Conservation (phyloP, 192 early-diverging fungal species). For the Backusella westeae region DNA sequence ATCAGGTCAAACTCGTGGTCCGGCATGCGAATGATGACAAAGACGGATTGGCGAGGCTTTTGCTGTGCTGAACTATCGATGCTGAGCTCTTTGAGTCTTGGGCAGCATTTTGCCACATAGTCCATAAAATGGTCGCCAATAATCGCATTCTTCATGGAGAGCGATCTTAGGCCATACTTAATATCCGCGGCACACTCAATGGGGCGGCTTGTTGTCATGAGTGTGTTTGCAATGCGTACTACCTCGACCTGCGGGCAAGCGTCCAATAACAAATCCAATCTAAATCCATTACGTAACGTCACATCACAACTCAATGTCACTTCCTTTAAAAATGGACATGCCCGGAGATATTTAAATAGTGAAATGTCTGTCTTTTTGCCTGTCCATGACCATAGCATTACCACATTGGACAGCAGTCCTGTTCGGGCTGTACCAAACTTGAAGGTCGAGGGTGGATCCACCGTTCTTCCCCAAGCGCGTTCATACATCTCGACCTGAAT, state of each 20-base stretch:
- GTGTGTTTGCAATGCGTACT: background rate
- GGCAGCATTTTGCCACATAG: background rate
- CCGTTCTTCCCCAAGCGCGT: background rate
- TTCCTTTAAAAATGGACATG: background rate
- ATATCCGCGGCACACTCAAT: background rate
- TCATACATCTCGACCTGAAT: background rate
- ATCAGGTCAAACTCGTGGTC: slow-evolving; percentile 2
- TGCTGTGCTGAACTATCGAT: background rate
- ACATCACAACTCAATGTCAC: slow-evolving; percentile 1
- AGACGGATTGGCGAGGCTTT: background rate
- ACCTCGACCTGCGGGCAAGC: background rate
- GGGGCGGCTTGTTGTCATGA: background rate
- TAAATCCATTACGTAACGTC: background rate
- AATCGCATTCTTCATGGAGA: background rate
- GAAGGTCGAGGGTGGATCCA: background rate
- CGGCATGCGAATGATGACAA: slow-evolving; percentile 12
- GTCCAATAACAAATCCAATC: slow-evolving; percentile 4
- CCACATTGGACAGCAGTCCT: background rate
- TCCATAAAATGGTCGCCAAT: slow-evolving; percentile 14
- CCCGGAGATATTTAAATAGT: background rate
- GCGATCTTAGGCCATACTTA: background rate
- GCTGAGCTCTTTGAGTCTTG: background rate
- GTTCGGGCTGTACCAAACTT: background rate
- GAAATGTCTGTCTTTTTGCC: slow-evolving; percentile 9
- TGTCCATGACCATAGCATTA: slow-evolving; percentile 5